Evolutionary conservation across 1,284 basidiomycete genomes (phyloP).

Genomic region (Boletus calvinii): DNA sequence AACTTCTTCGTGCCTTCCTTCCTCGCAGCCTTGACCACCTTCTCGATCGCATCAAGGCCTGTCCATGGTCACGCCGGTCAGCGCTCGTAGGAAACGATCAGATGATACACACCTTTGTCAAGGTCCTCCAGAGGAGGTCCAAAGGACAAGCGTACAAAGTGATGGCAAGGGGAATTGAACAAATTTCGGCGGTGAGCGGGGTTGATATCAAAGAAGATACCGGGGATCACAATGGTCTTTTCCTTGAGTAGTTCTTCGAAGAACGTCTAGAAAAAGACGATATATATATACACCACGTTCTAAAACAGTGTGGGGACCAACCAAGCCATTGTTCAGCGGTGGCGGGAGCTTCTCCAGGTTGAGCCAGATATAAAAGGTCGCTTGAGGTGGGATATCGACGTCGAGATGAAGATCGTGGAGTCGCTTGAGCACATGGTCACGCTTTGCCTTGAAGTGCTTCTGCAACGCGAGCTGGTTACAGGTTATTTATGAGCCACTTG

Average conservation of each 20-base stretch:
- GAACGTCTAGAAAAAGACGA: conserved; percentile 62
- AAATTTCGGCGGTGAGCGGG: conserved; percentile 83
- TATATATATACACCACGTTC: background rate
- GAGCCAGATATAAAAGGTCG: conserved; percentile 92
- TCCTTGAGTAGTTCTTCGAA: conserved; percentile 94
- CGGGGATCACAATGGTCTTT: conserved; percentile 86
- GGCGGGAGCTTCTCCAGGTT: conserved; percentile 74
- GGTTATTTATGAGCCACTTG: background rate
- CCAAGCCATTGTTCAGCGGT: conserved; percentile 86
- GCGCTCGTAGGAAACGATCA: background rate
- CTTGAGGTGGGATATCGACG: conserved; percentile 70
- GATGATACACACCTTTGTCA: conserved; percentile 59
- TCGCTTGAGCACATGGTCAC: conserved; percentile 86
- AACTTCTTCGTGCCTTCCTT: conserved; percentile 58
- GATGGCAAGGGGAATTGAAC: conserved; percentile 89
- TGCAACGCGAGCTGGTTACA: conserved; percentile 65
- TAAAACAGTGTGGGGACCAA: conserved; percentile 35
- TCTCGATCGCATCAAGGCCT: conserved; percentile 84
- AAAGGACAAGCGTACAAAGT: conserved; percentile 84
- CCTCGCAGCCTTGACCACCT: conserved; percentile 71
- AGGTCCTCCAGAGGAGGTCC: conserved; percentile 84
- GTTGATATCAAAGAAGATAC: conserved; percentile 90
- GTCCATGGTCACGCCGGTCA: conserved; percentile 7
- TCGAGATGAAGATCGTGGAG: conserved; percentile 76
- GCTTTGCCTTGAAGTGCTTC: conserved; percentile 86